Percentiles rank a stretch among this genome's conserved stretches.
Evolutionary conservation across 805 yeast genomes (phyloP).

Genomic region (Wickerhamiella bombiphila): DNA sequence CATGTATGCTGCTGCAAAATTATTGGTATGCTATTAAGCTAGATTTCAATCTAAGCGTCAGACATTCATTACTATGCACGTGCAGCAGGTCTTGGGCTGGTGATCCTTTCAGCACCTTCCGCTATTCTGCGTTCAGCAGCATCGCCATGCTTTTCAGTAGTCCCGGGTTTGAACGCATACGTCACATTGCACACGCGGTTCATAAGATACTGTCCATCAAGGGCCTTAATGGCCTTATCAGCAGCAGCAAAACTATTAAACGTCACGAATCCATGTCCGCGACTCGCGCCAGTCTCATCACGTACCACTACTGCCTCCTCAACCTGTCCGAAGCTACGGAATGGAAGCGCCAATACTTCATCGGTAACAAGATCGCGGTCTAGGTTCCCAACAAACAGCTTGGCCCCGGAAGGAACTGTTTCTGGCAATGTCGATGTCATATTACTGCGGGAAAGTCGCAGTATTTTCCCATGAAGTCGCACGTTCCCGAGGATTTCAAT

Average conservation of each 20-base stretch:
- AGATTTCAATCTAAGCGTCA: no score
- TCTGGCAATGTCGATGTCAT: constrained; percentile 21
- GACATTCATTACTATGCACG: no score
- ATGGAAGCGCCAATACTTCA: constrained; percentile 38
- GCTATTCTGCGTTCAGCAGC: constrained; percentile 60
- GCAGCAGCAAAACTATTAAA: constrained; percentile 51
- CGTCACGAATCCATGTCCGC: constrained; percentile 53
- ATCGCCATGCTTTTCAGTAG: constrained; percentile 61
- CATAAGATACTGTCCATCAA: constrained; percentile 58
- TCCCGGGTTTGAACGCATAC: constrained; percentile 56
- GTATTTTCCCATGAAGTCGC: constrained; percentile 42
- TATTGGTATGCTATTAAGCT: no score
- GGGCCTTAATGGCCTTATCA: constrained; percentile 53
- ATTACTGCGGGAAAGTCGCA: constrained; percentile 42
- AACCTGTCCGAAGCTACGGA: constrained; percentile 50
- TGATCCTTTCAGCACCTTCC: no score
- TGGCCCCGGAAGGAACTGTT: constrained; percentile 34
- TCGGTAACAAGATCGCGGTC: constrained; percentile 49
- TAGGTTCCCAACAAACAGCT: constrained; percentile 54
- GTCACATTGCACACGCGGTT: constrained; percentile 37
- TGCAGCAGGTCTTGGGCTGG: no score
- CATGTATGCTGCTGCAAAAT: no score
- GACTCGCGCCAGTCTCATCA: constrained; percentile 36
- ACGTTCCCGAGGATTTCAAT: constrained; percentile 44
- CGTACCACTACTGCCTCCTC: constrained; percentile 24